Evolutionary conservation across 1,284 basidiomycete genomes (phyloP), one percentile per base, ranked within the genome.

Genomic region (Sporisorium sorghi): DNA sequence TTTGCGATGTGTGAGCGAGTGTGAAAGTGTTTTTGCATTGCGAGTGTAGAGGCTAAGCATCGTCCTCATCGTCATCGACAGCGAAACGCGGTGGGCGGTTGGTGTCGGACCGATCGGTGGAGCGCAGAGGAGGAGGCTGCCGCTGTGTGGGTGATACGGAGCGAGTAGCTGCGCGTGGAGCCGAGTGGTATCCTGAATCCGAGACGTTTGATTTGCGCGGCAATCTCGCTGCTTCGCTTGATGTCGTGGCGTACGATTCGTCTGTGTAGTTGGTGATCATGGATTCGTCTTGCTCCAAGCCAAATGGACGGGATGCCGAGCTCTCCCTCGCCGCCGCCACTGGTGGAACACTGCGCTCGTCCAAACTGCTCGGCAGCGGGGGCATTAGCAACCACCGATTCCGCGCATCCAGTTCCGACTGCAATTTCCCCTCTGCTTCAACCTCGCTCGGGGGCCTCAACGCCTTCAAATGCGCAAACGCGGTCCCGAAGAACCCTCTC

Each of bases 401-500:
- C 42, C 56, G 47, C 2, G 42, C 33, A 28, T 70, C 62, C 14
- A 65, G 19, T 44, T 65, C 54, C 5, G 24, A 21, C 26, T 68
- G 60, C 19, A 50, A 4, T 23, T 73, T 74, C 21, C 37, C 35
- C 14, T 74, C 72, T 0, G 63, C 54, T 4, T 66, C 66, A 0
- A 61, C 67, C 26, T 69, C 72, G n/a, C 39, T 48, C 6, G 73
- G 52, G 2, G 73, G 42, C 0, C 62, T 42, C 1, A 83, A 35
- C 0, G 63, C 37, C 14, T 76, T 60, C 2, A 84, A 63, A 39
- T 84, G 78, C 2, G 66, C 40, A 23, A 83, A 77, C 2, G 82
- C 82, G 8, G 76, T 81, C 0, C 39, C 43, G 58, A 84, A 82
- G 55, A 84, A 83, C 21, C 76, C 75, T 3, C 83, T 58, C 8